A percentile compares a stretch with the other conserved stretches of the same genome.
phyloP scores from a whole-genome alignment of 139 green algal species.

The Volvox africanus region DNA sequence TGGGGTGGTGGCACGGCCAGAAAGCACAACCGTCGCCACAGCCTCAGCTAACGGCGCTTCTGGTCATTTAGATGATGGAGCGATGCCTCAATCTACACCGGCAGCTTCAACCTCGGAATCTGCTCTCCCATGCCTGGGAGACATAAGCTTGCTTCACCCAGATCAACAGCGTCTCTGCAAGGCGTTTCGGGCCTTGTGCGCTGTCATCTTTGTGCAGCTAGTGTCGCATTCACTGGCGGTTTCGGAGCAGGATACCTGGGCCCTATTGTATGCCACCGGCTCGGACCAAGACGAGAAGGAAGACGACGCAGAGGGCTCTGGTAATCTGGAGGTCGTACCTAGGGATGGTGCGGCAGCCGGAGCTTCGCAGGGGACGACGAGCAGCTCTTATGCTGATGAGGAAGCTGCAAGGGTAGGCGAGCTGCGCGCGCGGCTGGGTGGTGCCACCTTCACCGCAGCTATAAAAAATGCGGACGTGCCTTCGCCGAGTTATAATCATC shows the following conservation, averaged over 20 bases:
- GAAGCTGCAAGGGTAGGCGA: too few species aligned
- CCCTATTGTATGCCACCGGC: constrained; percentile 18
- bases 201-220: constrained; percentile 56
- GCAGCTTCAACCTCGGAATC: neutral
- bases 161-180: neutral
- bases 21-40: too few species aligned
- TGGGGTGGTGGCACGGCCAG: neutral
- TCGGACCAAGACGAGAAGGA: neutral
- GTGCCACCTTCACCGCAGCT: neutral
- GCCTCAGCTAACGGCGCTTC: neutral
- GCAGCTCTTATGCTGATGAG: neutral
- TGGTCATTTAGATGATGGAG: neutral
- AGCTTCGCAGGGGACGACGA: neutral
- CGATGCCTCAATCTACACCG: neutral
- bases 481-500: too few species aligned
- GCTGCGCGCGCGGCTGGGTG: neutral
- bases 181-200: constrained; percentile 54
- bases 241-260: constrained; percentile 59
- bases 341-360: neutral
- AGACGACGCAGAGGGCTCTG: neutral
- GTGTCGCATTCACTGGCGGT: constrained; percentile 35
- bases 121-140: neutral
- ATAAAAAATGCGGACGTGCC: too few species aligned
- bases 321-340: neutral
- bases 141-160: neutral